phyloP scores from a whole-genome alignment of 129 eudicot species.

The Flaveria linearis region DNA sequence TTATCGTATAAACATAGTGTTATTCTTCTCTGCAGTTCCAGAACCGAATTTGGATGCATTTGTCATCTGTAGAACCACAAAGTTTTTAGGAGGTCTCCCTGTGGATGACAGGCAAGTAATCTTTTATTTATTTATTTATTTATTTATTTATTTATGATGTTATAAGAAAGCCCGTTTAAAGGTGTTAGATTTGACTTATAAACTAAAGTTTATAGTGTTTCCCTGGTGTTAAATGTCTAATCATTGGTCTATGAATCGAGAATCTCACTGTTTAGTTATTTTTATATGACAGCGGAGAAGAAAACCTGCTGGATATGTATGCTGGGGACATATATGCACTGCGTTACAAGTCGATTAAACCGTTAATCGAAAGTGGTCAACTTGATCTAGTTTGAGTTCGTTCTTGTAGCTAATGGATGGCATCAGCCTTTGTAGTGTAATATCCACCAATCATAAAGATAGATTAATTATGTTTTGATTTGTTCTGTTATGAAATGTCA shows the following conservation, averaged over 20 bases:
- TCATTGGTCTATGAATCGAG: too few species aligned
- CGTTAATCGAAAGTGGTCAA: constrained; percentile 70
- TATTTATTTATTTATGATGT: too few species aligned
- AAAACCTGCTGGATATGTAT: constrained; percentile 69
- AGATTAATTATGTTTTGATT: too few species aligned
- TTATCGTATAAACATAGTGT: neutral
- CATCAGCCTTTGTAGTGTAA: neutral
- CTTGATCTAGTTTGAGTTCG: constrained; percentile 76
- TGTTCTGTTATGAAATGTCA: too few species aligned
- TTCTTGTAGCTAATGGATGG: neutral
- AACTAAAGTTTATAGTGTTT: too few species aligned
- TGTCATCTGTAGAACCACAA: constrained; percentile 81
- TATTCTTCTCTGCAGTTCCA: constrained; percentile 45
- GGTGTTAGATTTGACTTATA: too few species aligned
- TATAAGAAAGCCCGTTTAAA: neutral
- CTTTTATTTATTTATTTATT: neutral
- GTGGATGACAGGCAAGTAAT: constrained; percentile 76
- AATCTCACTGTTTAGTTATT: neutral
- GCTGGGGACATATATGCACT: constrained; percentile 88
- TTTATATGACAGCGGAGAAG: constrained; percentile 66
- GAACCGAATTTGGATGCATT: constrained; percentile 83
- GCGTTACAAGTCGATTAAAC: constrained; percentile 87
- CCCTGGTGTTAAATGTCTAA: too few species aligned
- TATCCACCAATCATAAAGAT: too few species aligned
- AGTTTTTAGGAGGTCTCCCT: constrained; percentile 63